phyloP scores from a whole-genome alignment of 139 green algal genomes.

The Chlamydomonas incerta region DNA sequence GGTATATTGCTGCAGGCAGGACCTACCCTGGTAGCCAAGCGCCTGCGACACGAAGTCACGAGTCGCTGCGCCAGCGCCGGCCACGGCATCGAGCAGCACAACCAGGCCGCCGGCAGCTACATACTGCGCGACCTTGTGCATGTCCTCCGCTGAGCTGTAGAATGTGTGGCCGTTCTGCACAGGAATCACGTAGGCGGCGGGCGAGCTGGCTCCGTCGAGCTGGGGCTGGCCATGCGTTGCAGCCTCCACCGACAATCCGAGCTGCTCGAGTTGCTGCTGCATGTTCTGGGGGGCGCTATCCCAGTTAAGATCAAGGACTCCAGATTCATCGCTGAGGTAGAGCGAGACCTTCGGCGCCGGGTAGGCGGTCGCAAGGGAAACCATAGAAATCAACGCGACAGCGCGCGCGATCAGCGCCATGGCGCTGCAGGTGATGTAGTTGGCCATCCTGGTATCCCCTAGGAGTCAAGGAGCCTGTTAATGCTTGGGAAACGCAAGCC shows the following conservation, averaged over 20 bases:
- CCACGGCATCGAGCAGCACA: neutral
- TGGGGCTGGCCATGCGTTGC: constrained; percentile 20
- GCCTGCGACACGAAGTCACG: neutral
- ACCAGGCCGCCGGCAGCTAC: constrained; percentile 10
- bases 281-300: constrained; percentile 21
- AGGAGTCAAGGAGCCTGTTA: too few species aligned
- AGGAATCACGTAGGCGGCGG: constrained; percentile 30
- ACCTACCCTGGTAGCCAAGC: constrained; percentile 1
- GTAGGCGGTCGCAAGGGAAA: too few species aligned
- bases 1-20: too few species aligned
- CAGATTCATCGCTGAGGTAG: constrained; percentile 24
- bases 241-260: constrained; percentile 2
- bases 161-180: neutral
- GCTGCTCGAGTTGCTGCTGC: neutral
- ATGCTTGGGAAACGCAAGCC: too few species aligned
- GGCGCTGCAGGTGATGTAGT: too few species aligned
- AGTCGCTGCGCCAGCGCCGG: neutral
- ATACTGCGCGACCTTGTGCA: neutral
- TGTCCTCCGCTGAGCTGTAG: constrained; percentile 20
- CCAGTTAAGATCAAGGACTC: constrained; percentile 24
- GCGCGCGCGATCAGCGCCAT: too few species aligned
- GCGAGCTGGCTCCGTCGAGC: constrained; percentile 13
- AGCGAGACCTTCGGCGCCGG: neutral
- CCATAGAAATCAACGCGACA: too few species aligned
- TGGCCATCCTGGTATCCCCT: too few species aligned